These are phyloP conservation scores for Nannochloris sp. DNA, from an alignment of 139 green algal species.

Conservation along the genomic window DNA sequence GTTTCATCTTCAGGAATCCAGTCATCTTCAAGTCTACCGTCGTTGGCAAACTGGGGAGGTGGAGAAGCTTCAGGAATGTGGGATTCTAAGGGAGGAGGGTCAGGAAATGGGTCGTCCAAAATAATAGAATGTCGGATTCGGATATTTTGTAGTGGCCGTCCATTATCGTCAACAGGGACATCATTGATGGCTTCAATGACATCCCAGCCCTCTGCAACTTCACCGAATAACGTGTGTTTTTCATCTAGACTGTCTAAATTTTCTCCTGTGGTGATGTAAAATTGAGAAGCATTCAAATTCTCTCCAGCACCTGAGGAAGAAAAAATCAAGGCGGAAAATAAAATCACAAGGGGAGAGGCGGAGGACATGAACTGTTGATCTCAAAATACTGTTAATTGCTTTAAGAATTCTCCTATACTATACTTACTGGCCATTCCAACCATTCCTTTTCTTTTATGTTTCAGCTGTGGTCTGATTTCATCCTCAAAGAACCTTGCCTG, in stretches of 20 bases:
- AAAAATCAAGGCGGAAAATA: not conserved
- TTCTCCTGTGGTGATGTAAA: constrained; percentile 80
- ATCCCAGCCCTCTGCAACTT: constrained; percentile 84
- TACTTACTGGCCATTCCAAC: constrained; percentile 83
- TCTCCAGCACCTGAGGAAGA: constrained; percentile 29
- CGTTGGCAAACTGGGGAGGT: constrained; percentile 53
- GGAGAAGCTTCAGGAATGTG: constrained; percentile 80
- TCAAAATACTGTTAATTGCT: not conserved
- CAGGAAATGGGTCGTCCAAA: constrained; percentile 93
- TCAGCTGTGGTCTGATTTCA: constrained; percentile 78
- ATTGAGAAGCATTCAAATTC: constrained; percentile 80
- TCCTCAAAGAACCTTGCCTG: constrained; percentile 92
- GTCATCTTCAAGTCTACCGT: constrained; percentile 90
- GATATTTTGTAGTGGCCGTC: constrained; percentile 90
- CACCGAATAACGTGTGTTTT: constrained; percentile 90
- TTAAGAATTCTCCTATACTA: not conserved
- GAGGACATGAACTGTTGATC: not conserved
- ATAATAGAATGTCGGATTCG: constrained; percentile 90
- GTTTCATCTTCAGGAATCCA: constrained; percentile 77
- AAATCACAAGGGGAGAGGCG: not conserved
- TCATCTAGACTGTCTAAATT: constrained; percentile 80
- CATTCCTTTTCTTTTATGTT: constrained; percentile 69
- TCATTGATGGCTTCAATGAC: constrained; percentile 87
- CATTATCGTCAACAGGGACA: constrained; percentile 71
- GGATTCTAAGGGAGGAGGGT: constrained; percentile 67